phyloP scores from a whole-genome alignment of 2,329 filamentous ascomycete species.

The Cercospora berteroae region DNA sequence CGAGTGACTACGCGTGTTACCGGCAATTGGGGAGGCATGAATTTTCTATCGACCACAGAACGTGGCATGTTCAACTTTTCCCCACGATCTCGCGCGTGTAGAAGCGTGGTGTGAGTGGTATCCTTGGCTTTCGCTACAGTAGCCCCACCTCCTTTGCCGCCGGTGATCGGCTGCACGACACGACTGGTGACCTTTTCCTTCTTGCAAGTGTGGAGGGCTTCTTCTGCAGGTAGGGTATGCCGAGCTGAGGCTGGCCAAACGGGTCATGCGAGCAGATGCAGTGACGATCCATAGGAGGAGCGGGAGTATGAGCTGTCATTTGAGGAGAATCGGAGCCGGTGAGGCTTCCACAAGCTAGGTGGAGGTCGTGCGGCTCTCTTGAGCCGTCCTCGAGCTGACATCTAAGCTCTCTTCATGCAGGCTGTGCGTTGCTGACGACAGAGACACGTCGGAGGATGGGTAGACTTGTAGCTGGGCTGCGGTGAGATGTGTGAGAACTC shows the following conservation, averaged over 20 bases:
- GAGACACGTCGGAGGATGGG: background rate
- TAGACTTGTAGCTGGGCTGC: background rate
- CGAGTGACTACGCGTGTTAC: background rate
- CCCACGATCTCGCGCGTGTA: slow-evolving; percentile 6
- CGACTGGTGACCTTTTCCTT: background rate
- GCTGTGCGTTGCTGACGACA: slow-evolving; percentile 7
- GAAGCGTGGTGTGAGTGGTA: background rate
- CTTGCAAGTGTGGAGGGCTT: background rate
- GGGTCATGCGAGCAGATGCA: slow-evolving; percentile 11
- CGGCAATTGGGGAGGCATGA: background rate
- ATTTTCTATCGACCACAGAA: background rate
- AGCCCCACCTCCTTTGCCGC: background rate
- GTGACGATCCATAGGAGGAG: slow-evolving; percentile 5
- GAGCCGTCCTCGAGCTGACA: slow-evolving; percentile 5
- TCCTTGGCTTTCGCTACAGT: background rate
- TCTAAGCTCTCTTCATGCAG: slow-evolving; percentile 1
- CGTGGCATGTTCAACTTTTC: background rate
- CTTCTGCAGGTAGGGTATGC: background rate
- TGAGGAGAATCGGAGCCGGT: slow-evolving; percentile 4
- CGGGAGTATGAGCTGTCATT: slow-evolving; percentile 7
- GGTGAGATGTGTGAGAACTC: background rate
- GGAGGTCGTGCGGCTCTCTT: background rate
- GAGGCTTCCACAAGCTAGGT: background rate
- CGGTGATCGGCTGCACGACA: slow-evolving; percentile 8
- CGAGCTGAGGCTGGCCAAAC: background rate